A percentile compares a stretch with the other conserved stretches of the same genome.
Conservation (phyloP, 306 rosid genomes). For the Vigna radiata region DNA sequence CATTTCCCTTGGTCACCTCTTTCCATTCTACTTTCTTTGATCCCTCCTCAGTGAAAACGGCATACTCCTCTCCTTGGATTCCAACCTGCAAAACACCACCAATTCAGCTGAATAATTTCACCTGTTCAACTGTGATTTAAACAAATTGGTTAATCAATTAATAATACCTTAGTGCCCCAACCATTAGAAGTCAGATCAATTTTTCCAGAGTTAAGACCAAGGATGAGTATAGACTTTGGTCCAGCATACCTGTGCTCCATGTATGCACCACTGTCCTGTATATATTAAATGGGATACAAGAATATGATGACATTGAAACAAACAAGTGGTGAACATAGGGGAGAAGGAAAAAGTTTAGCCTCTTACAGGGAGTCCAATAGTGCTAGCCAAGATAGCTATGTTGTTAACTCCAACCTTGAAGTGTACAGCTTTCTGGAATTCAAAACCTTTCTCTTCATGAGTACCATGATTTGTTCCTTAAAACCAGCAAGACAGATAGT, state of each 20-base stretch:
- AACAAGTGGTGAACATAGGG: constrained; percentile 1
- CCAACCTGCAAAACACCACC: constrained; percentile 61
- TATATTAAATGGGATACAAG: constrained; percentile 19
- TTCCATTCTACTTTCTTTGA: constrained; percentile 69
- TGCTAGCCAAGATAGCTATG: constrained; percentile 61
- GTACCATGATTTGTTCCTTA: constrained; percentile 74
- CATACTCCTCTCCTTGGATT: constrained; percentile 62
- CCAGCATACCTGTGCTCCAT: constrained; percentile 95
- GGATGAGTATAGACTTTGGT: constrained; percentile 64
- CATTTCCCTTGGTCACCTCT: constrained; percentile 35
- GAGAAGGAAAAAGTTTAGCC: constrained; percentile 37
- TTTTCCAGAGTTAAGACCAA: constrained; percentile 82
- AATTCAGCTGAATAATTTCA: constrained; percentile 14
- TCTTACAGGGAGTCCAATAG: constrained; percentile 90
- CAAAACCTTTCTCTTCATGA: constrained; percentile 69
- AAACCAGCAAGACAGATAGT: constrained; percentile 42
- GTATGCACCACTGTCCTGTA: constrained; percentile 95
- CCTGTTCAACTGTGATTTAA: not conserved
- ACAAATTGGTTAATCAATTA: not conserved
- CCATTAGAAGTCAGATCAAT: constrained; percentile 69
- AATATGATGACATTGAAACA: not conserved
- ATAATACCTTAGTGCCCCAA: constrained; percentile 83
- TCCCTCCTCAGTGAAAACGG: constrained; percentile 63
- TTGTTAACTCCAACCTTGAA: constrained; percentile 63
- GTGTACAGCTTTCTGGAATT: constrained; percentile 48